A percentile compares a stretch with the other conserved stretches of the same genome.
These are phyloP conservation scores for Trapa bicornis DNA, from an alignment of 345 rosid genomes.

Conservation along the genomic window DNA sequence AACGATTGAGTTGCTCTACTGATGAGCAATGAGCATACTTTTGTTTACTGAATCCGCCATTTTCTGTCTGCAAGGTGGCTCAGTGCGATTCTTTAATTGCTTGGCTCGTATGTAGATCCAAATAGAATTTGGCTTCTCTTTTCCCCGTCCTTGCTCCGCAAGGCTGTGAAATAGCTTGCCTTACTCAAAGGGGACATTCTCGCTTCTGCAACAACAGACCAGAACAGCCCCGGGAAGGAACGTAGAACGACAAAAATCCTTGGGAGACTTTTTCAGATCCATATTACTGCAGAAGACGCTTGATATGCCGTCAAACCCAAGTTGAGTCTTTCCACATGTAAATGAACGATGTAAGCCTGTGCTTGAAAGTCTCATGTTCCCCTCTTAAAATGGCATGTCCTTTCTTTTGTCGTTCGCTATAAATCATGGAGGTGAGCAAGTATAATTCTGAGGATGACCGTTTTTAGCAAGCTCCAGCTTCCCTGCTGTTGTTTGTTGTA, in stretches of 20 bases:
- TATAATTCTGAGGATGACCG: too few relatives aligned
- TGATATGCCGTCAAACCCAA: background rate
- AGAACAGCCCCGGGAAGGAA: slow-evolving; percentile 13
- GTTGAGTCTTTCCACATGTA: background rate
- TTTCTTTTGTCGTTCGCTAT: too few relatives aligned
- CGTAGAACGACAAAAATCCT: slow-evolving; percentile 5
- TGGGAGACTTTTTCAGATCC: slow-evolving; percentile 1
- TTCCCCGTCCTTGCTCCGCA: slow-evolving; percentile 13
- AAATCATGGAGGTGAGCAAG: too few relatives aligned
- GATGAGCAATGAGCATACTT: background rate
- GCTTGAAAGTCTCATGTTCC: background rate
- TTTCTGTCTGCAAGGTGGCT: slow-evolving; percentile 3
- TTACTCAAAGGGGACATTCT: too few relatives aligned
- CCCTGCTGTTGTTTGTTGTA: too few relatives aligned
- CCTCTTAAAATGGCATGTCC: background rate
- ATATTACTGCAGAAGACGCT: slow-evolving; percentile 2
- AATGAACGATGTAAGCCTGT: slow-evolving; percentile 4
- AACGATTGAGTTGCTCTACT: background rate
- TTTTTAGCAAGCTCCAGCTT: too few relatives aligned
- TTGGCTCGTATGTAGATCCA: slow-evolving; percentile 39
- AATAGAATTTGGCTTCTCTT: slow-evolving; percentile 12
- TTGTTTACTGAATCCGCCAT: background rate
- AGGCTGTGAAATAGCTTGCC: slow-evolving; percentile 32
- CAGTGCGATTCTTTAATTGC: slow-evolving; percentile 41
- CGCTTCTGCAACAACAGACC: slow-evolving; percentile 1